Evolutionary conservation across 2,329 filamentous ascomycete species (phyloP), one percentile per base, ranked within the genome.

Genomic region (Neofusicoccum sp.): DNA sequence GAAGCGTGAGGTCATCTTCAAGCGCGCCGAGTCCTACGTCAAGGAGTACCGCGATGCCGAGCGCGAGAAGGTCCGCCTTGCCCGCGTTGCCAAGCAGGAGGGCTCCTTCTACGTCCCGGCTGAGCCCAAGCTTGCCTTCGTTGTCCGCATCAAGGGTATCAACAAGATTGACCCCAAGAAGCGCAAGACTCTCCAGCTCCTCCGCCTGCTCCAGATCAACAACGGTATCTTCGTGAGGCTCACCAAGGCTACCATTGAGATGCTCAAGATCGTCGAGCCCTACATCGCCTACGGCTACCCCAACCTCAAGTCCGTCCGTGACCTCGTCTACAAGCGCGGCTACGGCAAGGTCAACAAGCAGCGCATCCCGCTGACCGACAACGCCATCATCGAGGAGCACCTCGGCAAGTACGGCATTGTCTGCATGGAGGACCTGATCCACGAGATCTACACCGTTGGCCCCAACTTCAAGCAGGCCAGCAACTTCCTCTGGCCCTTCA

Each of bases 151-250:
- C 88, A 99, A 99, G 92, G 95, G 94, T 96, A 98, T 99, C 93
- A 98, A 98, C 92, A 99, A 99, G 91, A 98, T 99, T 77, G 89
- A 96, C 80, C 95, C 95, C 75, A 98, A 99, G 91, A 96, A 96
- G 83, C 93, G 95, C 87, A 99, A 99, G 90, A 98, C 97, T 78
- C 89, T 99, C 75, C 95, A 99, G 85, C 92, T 99, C 67, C 93
- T 99, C 80, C 94, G 95, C 87, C 92, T 99, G 71, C 90, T 99
- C 77, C 95, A 99, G 87, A 99, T 99, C 91, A 99, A 99, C 92
- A 98, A 97, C 83, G 95, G 94, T 83, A 92, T 97, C 82, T 99
- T 99, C 85, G 86, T 99, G 83, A 90, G 89, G 78, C 86, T 97
- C 78, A 98, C 93, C 85, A 99, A 98, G 90, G 95, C 95, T 71